Base-by-base conservation (phyloP, 495 filamentous ascomycete species). In the Neurospora sp. region DNA sequence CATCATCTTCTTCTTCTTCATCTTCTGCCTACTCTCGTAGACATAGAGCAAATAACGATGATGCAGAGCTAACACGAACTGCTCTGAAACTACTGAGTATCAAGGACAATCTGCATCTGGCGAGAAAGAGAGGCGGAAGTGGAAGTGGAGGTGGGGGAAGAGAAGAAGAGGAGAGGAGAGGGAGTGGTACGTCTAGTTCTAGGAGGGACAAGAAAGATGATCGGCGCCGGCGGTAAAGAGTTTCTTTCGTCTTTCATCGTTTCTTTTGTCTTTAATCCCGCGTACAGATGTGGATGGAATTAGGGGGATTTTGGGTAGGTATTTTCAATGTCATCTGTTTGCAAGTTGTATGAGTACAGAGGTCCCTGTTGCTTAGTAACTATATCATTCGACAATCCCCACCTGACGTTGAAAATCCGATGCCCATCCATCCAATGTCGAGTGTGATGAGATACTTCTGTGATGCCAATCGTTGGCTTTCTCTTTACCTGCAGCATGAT, bases 21-120 rank as follows among this genome's bases (percentile, higher is more conserved):
- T 86, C 14, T 89, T 83, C 92, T 96, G 97, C 75, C 92, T 89
- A 78, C 98, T 82, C 96, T 97, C 0, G 92, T 93, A 31, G 45
- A 53, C 22, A 31, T 10, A 22, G 20, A 22, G 20, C 20, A 22
- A 22, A 22, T 22, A 22, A 22, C 20, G 20, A 22, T 22, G 20
- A 0, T 22, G 20, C 20, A 22, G 27, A 65, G 27, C 27, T 35
- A 16, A 35, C 27, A 3, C 53, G 14, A 65, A 16, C 12, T 16
- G 53, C 27, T 37, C 53, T 65, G 12, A 37, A 65, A 65, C 12
- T 65, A 17, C 27, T 17, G 27, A 65, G 27, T 65, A 37, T 65
- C 6, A 37, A 37, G 9, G 48, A 59, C 10, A 20, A 59, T 22
- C 22, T 31, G 5, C 48, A 59, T 14, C 10, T 59, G 48, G 0